Evolutionary conservation across 2,329 filamentous ascomycete species (phyloP), one percentile per base, ranked within the genome.

Genomic region (Clathrospora elynae): DNA sequence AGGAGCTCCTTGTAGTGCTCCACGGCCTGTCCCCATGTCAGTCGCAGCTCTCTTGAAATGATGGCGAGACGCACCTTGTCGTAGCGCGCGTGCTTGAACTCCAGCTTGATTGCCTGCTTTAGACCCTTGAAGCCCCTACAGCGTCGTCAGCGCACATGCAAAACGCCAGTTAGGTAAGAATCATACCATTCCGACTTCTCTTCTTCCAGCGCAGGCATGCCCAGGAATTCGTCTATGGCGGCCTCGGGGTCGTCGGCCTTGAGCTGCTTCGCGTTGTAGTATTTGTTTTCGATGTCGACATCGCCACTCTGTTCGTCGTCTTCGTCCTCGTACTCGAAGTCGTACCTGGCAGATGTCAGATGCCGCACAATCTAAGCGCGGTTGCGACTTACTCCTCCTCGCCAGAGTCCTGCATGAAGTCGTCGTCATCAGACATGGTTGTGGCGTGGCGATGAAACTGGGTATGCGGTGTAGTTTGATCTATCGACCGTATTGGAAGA

Each of bases 201-300:
- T 39, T 84, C 74, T 71, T 99, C 92, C 31, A 96, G 71, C 10
- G 81, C 78, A 4, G 90, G 90, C 51, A 99, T 86, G 20, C 84
- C 87, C n/a, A 97, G 75, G 62, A 99, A 99, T 69, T 97, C 92
- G 23, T 85, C 83, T 42, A 99, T 87, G 2, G 93, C 93, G 58
- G 90, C 90, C 62, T 93, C 83, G 1, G 92, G 90, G 44, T 91
- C 90, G 51, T 86, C 85, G 29, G 79, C 78, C 77, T 97, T 99
- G 68, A 95, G 85, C 75, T 97, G 92, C 74, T 99, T 99, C 29
- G 93, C 93, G 73, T 96, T 97, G 80, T 97, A 99, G 78, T 99
- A 99, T 75, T 96, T 96, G 78, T 99, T 99, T 71, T 99, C 93
- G 69, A 97, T 95, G 57, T 92, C 90, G 61, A 96, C 88, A 68